Evolutionary conservation across 179 eudicot species (phyloP), one percentile per base, ranked within the genome.

Genomic region (Sideroxylon spinosum): DNA sequence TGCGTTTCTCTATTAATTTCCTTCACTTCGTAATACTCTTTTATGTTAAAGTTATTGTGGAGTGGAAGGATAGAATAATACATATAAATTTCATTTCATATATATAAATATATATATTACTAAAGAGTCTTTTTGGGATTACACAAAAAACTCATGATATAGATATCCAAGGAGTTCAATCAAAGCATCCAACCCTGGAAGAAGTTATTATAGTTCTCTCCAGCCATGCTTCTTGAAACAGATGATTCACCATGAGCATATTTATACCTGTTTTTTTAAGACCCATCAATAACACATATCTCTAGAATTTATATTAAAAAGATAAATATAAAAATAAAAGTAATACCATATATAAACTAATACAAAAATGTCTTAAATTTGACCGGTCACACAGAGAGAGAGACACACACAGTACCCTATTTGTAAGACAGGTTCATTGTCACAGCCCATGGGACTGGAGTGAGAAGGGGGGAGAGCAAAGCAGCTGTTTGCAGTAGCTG

Each of bases 381-480:
- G 0, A 37, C 5, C 5, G 44, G 44, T 6, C 44, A 37, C 44
- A 7, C 20, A 46, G 60, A 80, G 79, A 80, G 79, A 73, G 59
- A 68, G 74, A 76, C 76, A 66, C 29, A 53, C 59, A 25, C 19
- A 57, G 68, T 86, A 91, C 75, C 93, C 93, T 46, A 94, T 92
- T 62, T 92, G 94, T n/a, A 90, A 75, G n/a, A 86, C 61, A 32
- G 86, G 80, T 75, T 87, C 87, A 1, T 84, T 86, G 32, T 89
- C 89, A 68, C 87, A 87, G 10, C 85, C 90, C 89, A 84, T 76
- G 37, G 85, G 85, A 78, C 75, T 77, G 32, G 88, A 69, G 7
- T 75, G 79, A 37, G 88, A 76, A 63, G 75, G 70, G n/a, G 80
- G 88, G 63, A 83, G 23, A 10, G 79, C 70, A 75, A 71, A 83